Evolutionary conservation across 2,329 filamentous ascomycete genomes (phyloP).

Genomic region (Dothiorella sarmentorum): DNA sequence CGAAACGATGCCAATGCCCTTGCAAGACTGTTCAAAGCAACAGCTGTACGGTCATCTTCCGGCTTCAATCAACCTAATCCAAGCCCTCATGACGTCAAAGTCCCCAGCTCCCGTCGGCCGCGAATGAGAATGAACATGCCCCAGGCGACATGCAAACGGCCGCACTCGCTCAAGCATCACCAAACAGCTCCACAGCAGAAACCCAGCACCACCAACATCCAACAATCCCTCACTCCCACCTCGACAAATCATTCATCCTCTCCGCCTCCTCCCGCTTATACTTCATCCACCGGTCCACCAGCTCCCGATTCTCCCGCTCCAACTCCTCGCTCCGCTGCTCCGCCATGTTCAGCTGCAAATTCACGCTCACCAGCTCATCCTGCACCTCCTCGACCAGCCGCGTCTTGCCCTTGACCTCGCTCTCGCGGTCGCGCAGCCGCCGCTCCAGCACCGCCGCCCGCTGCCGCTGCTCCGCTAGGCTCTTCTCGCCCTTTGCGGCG

Average conservation of each 20-base stretch:
- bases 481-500: slow-evolving; percentile 57
- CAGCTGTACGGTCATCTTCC: too few relatives aligned
- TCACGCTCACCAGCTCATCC: slow-evolving; percentile 85
- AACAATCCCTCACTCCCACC: background rate
- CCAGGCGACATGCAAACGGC: too few relatives aligned
- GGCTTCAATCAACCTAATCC: too few relatives aligned
- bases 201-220: too few relatives aligned
- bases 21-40: too few relatives aligned
- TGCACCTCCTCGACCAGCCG: slow-evolving; percentile 84
- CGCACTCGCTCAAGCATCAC: too few relatives aligned
- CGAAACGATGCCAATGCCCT: too few relatives aligned
- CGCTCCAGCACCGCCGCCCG: slow-evolving; percentile 59
- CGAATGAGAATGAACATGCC: too few relatives aligned
- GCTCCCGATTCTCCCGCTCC: slow-evolving; percentile 78
- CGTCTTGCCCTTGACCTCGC: slow-evolving; percentile 79
- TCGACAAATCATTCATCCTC: slow-evolving; percentile 63
- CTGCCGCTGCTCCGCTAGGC: slow-evolving; percentile 53
- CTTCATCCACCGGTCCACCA: slow-evolving; percentile 89
- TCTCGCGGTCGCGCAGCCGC: slow-evolving; percentile 74
- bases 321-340: slow-evolving; percentile 72
- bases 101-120: too few relatives aligned
- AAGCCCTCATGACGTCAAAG: too few relatives aligned
- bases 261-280: slow-evolving; percentile 83
- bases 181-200: background rate
- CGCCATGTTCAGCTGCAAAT: slow-evolving; percentile 81